Percentiles rank a stretch among this genome's conserved stretches.
Conservation (phyloP, 768 basidiomycete species). For the Thelephora ganbajun region DNA sequence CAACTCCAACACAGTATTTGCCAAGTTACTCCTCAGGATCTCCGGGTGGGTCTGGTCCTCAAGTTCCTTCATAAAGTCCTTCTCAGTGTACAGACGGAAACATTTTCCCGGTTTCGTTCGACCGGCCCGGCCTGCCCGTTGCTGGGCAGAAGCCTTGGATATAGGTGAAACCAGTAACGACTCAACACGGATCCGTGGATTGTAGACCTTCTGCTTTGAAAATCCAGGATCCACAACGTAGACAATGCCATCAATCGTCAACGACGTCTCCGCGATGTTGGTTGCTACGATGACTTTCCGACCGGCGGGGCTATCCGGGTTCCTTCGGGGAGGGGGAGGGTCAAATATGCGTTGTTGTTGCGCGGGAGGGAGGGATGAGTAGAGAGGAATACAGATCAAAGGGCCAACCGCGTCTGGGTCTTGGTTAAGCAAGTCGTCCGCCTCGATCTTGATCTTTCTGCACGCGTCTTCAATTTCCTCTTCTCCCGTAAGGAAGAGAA, state of each 20-base stretch:
- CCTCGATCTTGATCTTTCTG: slow-evolving; percentile 78
- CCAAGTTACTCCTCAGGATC: slow-evolving; percentile 79
- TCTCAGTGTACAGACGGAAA: slow-evolving; percentile 86
- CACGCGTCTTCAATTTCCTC: slow-evolving; percentile 95
- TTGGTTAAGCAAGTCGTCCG: slow-evolving; percentile 59
- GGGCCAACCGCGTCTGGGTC: slow-evolving; percentile 68
- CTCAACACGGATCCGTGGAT: slow-evolving; percentile 88
- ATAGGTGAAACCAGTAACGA: slow-evolving; percentile 82
- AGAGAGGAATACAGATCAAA: slow-evolving; percentile 74
- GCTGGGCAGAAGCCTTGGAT: slow-evolving; percentile 88
- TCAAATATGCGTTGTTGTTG: slow-evolving; percentile 95
- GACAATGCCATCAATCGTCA: slow-evolving; percentile 93
- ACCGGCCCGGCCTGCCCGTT: slow-evolving; percentile 86
- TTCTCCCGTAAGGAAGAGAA: slow-evolving; percentile 90
- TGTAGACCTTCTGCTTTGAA: slow-evolving; percentile 93
- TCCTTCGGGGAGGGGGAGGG: slow-evolving; percentile 49
- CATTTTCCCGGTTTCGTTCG: slow-evolving; percentile 90
- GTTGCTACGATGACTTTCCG: slow-evolving; percentile 87
- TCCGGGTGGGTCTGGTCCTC: slow-evolving; percentile 94
- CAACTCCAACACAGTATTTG: slow-evolving; percentile 80
- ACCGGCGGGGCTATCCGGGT: slow-evolving; percentile 56
- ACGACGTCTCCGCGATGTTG: slow-evolving; percentile 88
- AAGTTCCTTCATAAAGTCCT: slow-evolving; percentile 84
- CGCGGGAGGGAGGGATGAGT: slow-evolving; percentile 80
- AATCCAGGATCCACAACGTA: slow-evolving; percentile 95